A percentile compares a stretch with the other conserved stretches of the same genome.
Conservation (phyloP, 371 early-diverging fungal species). For the Lichtheimia corymbifera region DNA sequence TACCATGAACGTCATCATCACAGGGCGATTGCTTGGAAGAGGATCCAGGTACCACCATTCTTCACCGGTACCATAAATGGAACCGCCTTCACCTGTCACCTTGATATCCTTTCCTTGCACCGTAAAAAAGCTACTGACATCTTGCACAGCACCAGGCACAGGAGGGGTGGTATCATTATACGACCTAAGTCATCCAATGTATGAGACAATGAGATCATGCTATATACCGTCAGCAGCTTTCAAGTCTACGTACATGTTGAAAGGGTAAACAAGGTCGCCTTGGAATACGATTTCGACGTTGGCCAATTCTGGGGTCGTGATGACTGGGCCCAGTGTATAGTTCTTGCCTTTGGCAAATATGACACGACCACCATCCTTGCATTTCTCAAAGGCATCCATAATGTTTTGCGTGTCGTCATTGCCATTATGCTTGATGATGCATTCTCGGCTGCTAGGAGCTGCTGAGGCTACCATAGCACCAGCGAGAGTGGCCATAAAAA, state of each 20-base stretch:
- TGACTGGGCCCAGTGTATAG: slow-evolving; percentile 12
- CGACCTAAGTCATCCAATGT: neutral
- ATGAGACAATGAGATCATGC: neutral
- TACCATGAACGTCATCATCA: slow-evolving; percentile 23
- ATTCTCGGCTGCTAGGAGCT: slow-evolving; percentile 2
- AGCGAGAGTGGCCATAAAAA: too few species aligned
- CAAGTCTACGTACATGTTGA: slow-evolving; percentile 10
- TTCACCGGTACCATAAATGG: slow-evolving; percentile 15
- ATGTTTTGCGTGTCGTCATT: slow-evolving; percentile 14
- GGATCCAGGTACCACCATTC: slow-evolving; percentile 20
- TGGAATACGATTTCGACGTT: slow-evolving; percentile 16
- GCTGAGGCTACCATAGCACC: too few species aligned
- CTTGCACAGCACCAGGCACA: slow-evolving; percentile 15
- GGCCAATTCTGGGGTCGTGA: slow-evolving; percentile 9
- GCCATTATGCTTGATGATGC: slow-evolving; percentile 15
- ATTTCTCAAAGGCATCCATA: slow-evolving; percentile 18
- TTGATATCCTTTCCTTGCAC: slow-evolving; percentile 19
- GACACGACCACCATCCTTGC: slow-evolving; percentile 20
- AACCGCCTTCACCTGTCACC: slow-evolving; percentile 18
- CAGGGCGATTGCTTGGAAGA: slow-evolving; percentile 18
- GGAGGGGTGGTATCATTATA: slow-evolving; percentile 17
- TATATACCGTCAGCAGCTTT: neutral
- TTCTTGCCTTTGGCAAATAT: slow-evolving; percentile 10
- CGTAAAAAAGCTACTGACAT: slow-evolving; percentile 17
- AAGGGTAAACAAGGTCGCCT: slow-evolving; percentile 12